A percentile compares a stretch with the other conserved stretches of the same genome.
Conservation (phyloP, 2,329 filamentous ascomycete genomes). For the Calonectria henricotiae region DNA sequence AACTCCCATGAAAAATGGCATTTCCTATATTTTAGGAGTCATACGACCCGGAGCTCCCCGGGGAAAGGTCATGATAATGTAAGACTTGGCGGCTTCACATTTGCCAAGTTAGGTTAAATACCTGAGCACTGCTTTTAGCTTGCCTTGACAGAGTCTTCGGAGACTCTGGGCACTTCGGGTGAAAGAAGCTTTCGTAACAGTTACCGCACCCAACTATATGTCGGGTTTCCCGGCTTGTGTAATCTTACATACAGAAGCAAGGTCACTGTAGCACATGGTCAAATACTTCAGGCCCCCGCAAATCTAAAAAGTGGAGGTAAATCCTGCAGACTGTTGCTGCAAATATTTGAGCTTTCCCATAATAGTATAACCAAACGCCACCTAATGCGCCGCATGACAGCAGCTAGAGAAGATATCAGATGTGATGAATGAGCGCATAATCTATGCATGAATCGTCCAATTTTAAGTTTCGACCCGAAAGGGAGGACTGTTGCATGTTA, state of each 20-base stretch:
- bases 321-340: neutral
- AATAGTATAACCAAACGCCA: neutral
- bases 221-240: neutral
- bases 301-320: neutral
- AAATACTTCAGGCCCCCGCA: neutral
- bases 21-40: neutral
- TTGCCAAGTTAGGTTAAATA: too few relatives aligned
- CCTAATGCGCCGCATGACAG: constrained; percentile 18
- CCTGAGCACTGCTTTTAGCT: too few relatives aligned
- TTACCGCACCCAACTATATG: neutral
- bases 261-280: too few relatives aligned
- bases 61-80: neutral
- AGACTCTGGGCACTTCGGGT: neutral
- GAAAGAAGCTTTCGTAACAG: neutral
- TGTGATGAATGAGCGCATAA: neutral
- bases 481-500: neutral
- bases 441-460: neutral
- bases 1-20: neutral
- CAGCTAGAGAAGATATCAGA: neutral
- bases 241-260: too few relatives aligned
- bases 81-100: neutral
- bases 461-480: neutral
- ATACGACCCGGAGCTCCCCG: neutral
- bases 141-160: neutral
- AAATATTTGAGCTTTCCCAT: neutral